Percentiles rank a stretch among this genome's conserved stretches.
phyloP scores from a whole-genome alignment of 495 filamentous ascomycete species.

The Podospora sp. region DNA sequence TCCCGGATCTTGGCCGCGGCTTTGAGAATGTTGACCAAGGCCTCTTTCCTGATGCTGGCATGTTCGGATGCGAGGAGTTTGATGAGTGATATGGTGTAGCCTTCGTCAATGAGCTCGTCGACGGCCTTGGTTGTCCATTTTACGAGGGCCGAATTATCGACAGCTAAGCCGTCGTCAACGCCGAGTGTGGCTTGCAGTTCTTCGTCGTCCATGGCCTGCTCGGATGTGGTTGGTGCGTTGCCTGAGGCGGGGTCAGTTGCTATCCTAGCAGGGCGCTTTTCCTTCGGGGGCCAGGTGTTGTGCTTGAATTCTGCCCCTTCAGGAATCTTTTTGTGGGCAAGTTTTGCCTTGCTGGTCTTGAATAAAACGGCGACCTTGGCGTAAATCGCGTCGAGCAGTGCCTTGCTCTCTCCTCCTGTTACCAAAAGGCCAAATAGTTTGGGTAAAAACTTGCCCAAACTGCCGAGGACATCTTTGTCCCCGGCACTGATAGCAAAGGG shows the following conservation, averaged over 20 bases:
- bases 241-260: neutral
- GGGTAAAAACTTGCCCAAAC: constrained; percentile 61
- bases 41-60: constrained; percentile 73
- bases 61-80: constrained; percentile 75
- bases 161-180: constrained; percentile 39
- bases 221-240: neutral
- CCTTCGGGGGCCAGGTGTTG: constrained; percentile 19
- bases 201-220: constrained; percentile 18
- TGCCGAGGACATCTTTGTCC: constrained; percentile 38
- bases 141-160: constrained; percentile 60
- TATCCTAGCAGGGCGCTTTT: neutral
- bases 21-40: constrained; percentile 65
- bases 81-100: constrained; percentile 65
- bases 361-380: constrained; percentile 33
- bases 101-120: constrained; percentile 73
- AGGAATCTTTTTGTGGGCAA: constrained; percentile 23
- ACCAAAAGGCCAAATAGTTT: constrained; percentile 46
- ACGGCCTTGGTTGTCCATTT: constrained; percentile 76
- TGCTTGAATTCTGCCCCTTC: constrained; percentile 20
- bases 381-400: constrained; percentile 41
- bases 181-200: constrained; percentile 38
- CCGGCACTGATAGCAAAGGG: constrained; percentile 62
- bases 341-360: constrained; percentile 17
- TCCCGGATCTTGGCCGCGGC: constrained; percentile 67
- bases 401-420: constrained; percentile 43